Evolutionary conservation across 1,139 yeast species (phyloP).

Genomic region (Blastobotrys elegans): DNA sequence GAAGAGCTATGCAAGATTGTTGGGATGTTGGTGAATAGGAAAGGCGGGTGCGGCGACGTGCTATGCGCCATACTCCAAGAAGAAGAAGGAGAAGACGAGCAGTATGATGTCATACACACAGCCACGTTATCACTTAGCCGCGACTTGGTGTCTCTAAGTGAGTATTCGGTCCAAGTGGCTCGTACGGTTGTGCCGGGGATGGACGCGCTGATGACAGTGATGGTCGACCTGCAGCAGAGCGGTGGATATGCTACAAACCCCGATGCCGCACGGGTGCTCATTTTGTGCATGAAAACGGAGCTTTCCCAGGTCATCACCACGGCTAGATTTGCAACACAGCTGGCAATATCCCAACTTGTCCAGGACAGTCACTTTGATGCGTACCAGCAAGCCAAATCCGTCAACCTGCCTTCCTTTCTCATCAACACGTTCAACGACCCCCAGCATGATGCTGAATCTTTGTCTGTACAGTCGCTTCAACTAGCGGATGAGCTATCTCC

Average conservation of each 20-base stretch:
- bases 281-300: background rate
- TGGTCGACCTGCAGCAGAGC: background rate
- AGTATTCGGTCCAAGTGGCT: background rate
- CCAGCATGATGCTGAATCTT: background rate
- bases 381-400: background rate
- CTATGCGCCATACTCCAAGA: background rate
- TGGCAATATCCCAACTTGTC: background rate
- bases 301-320: background rate
- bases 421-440: constrained; percentile 1
- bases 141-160: background rate
- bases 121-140: background rate
- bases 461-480: background rate
- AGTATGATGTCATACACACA: background rate
- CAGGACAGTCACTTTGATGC: background rate
- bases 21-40: background rate
- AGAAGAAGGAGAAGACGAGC: background rate
- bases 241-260: background rate
- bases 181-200: constrained; percentile 4
- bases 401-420: background rate
- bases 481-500: background rate
- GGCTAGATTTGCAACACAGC: background rate
- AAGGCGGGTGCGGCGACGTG: background rate
- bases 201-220: background rate
- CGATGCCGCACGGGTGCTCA: background rate
- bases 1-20: background rate